Percentiles rank a stretch among this genome's conserved stretches.
phyloP scores from a whole-genome alignment of 345 rosid genomes.

The Eucalyptus cloeziana region DNA sequence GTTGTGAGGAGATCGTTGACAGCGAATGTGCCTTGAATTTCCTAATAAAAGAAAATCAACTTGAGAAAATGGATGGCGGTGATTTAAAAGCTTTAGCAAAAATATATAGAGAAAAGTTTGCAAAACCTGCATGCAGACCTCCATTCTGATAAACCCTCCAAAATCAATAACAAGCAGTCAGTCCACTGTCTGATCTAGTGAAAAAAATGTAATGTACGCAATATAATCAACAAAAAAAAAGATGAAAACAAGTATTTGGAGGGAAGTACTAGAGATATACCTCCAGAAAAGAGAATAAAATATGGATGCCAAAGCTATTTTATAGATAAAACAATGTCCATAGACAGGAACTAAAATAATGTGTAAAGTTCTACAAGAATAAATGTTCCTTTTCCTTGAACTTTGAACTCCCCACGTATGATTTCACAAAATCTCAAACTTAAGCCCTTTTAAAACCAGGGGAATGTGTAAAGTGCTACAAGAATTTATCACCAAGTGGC shows the following conservation, averaged over 20 bases:
- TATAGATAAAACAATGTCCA: background rate
- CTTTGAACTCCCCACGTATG: background rate
- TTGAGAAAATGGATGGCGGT: background rate
- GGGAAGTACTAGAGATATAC: background rate
- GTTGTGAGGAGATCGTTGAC: slow-evolving; percentile 11
- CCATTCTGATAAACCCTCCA: slow-evolving; percentile 45
- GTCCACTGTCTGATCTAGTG: background rate
- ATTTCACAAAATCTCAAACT: background rate
- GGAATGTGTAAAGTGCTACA: background rate
- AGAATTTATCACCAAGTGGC: background rate
- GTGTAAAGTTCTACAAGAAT: background rate
- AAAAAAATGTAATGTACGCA: background rate
- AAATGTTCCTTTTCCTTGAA: background rate
- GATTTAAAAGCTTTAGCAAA: background rate
- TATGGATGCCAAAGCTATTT: background rate
- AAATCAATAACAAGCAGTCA: slow-evolving; percentile 9
- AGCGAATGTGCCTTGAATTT: slow-evolving; percentile 16
- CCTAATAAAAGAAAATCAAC: slow-evolving; percentile 19
- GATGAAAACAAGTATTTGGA: background rate
- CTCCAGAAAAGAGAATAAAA: background rate
- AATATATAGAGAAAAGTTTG: background rate
- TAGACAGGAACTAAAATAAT: background rate
- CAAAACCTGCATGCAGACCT: slow-evolving; percentile 42
- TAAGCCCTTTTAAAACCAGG: background rate
- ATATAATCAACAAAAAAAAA: background rate